phyloP scores from a whole-genome alignment of 768 basidiomycete species.

The Macrolepiota fuliginosa region DNA sequence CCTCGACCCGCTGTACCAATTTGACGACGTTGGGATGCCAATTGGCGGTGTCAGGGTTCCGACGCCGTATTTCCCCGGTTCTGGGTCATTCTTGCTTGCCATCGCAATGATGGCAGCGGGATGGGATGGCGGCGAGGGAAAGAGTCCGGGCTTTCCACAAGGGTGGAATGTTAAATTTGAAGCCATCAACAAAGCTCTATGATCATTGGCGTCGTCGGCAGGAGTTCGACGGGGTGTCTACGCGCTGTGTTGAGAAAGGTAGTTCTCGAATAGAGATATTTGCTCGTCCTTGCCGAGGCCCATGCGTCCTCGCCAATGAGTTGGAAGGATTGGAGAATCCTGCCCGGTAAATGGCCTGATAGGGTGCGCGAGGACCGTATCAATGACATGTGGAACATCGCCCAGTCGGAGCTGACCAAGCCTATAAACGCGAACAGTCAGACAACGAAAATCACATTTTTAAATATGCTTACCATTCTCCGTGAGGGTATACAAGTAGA shows the following conservation, averaged over 20 bases:
- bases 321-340: constrained; percentile 37
- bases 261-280: constrained; percentile 28
- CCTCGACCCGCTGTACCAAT: constrained; percentile 50
- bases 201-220: neutral
- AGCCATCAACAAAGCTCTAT: constrained; percentile 21
- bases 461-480: constrained; percentile 57
- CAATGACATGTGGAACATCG: constrained; percentile 55
- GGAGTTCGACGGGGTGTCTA: neutral
- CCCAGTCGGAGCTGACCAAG: constrained; percentile 57
- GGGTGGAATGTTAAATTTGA: constrained; percentile 28
- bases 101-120: constrained; percentile 59
- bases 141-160: constrained; percentile 27
- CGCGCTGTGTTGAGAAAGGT: neutral
- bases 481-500: constrained; percentile 63
- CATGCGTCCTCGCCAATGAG: constrained; percentile 73
- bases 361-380: constrained; percentile 34
- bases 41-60: constrained; percentile 51
- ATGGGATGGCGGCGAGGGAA: constrained; percentile 41
- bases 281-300: constrained; percentile 62
- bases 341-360: constrained; percentile 23
- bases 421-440: constrained; percentile 34
- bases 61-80: constrained; percentile 59
- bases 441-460: neutral
- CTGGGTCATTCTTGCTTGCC: constrained; percentile 48
- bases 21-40: constrained; percentile 63